Percentiles rank a stretch among this genome's conserved stretches.
Conservation (phyloP, 2,329 filamentous ascomycete species). For the Monilinia vaccinii-corymbosi region DNA sequence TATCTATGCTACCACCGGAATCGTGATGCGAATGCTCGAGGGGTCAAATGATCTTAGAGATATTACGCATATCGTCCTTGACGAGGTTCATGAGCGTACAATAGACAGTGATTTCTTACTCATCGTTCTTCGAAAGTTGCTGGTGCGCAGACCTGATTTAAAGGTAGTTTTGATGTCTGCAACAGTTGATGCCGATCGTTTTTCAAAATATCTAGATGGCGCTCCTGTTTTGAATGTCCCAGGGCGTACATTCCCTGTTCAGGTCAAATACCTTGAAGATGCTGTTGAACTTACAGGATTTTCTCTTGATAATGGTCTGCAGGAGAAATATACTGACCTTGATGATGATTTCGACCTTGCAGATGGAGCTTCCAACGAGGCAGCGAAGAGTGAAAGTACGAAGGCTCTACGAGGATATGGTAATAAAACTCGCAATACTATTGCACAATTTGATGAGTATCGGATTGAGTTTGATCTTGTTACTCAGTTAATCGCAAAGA, state of each 20-base stretch:
- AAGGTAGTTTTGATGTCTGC: constrained; percentile 97
- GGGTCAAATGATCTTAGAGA: constrained; percentile 77
- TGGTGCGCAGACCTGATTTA: constrained; percentile 65
- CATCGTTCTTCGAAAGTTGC: constrained; percentile 78
- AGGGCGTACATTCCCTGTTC: constrained; percentile 86
- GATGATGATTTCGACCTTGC: constrained; percentile 49
- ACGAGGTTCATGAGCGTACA: constrained; percentile 92
- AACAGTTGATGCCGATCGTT: constrained; percentile 85
- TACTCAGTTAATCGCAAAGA: constrained; percentile 64
- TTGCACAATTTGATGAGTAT: constrained; percentile 80
- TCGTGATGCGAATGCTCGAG: constrained; percentile 97
- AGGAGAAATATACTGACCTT: constrained; percentile 46
- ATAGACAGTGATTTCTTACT: constrained; percentile 96
- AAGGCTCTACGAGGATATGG: constrained; percentile 67
- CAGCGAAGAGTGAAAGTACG: constrained; percentile 43
- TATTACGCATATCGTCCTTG: constrained; percentile 89
- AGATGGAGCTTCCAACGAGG: constrained; percentile 40
- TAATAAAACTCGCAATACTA: constrained; percentile 60
- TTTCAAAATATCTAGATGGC: constrained; percentile 77
- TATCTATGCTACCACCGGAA: constrained; percentile 82
- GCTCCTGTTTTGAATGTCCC: constrained; percentile 87
- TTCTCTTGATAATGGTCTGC: constrained; percentile 40
- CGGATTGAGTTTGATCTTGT: constrained; percentile 85
- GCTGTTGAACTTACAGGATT: constrained; percentile 83
- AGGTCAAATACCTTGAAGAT: constrained; percentile 83